phyloP scores from a whole-genome alignment of 176 grass and related monocot genomes.

The Thalia dealbata region DNA sequence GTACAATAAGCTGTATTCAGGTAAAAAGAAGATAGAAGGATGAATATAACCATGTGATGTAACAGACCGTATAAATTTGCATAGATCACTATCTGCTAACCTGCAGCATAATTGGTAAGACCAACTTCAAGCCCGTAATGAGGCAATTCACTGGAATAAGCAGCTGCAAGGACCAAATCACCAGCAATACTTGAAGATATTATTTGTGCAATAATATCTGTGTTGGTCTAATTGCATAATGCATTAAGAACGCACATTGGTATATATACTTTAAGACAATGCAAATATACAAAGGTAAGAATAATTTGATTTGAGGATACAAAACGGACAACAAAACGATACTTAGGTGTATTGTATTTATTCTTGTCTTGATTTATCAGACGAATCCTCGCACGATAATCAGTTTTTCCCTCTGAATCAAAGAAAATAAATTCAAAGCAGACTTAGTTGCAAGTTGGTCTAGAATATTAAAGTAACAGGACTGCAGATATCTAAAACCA shows the following conservation, averaged over 20 bases:
- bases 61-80: neutral
- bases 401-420: constrained; percentile 52
- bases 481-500: neutral
- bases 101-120: constrained; percentile 60
- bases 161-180: constrained; percentile 45
- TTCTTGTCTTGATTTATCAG: constrained; percentile 70
- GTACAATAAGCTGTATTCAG: constrained; percentile 40
- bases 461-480: neutral
- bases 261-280: neutral
- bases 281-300: neutral
- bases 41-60: neutral
- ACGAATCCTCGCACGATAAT: constrained; percentile 60
- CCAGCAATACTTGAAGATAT: constrained; percentile 46
- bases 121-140: constrained; percentile 58
- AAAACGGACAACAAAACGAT: constrained; percentile 55
- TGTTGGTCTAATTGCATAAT: constrained; percentile 36
- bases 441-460: neutral
- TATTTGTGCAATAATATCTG: constrained; percentile 45
- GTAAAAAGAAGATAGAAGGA: neutral
- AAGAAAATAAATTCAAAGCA: neutral
- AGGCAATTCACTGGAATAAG: constrained; percentile 54
- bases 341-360: constrained; percentile 57
- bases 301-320: constrained; percentile 18
- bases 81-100: constrained; percentile 2
- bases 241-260: neutral